phyloP scores from a whole-genome alignment of 169 alveolate species.

The Plasmodium adleri region DNA sequence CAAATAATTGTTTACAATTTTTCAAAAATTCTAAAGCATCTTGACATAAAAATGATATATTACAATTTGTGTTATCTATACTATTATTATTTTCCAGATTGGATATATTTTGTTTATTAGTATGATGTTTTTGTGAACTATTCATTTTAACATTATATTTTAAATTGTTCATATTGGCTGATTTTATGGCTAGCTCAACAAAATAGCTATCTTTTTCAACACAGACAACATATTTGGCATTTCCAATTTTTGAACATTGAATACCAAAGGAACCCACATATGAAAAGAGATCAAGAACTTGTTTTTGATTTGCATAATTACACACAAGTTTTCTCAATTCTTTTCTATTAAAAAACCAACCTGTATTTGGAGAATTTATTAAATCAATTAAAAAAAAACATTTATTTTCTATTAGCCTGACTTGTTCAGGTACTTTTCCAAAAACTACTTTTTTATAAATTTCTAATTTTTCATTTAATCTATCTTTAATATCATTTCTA shows the following conservation, averaged over 20 bases:
- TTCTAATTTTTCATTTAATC: slow-evolving; percentile 68
- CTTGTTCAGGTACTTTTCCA: slow-evolving; percentile 67
- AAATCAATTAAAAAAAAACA: slow-evolving; percentile 59
- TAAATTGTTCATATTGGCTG: slow-evolving; percentile 46
- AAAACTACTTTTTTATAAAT: slow-evolving; percentile 57
- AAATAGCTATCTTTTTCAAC: slow-evolving; percentile 57
- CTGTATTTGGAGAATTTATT: slow-evolving; percentile 58
- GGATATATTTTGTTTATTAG: too few species aligned
- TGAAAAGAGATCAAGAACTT: slow-evolving; percentile 56
- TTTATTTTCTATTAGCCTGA: slow-evolving; percentile 46
- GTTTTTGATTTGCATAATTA: slow-evolving; percentile 40
- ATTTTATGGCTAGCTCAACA: slow-evolving; percentile 53
- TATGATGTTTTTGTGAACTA: too few species aligned
- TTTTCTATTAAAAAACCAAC: slow-evolving; percentile 71
- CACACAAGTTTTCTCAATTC: slow-evolving; percentile 33
- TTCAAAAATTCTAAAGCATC: slow-evolving; percentile 31
- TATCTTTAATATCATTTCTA: slow-evolving; percentile 71
- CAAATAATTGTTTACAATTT: slow-evolving; percentile 57
- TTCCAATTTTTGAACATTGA: slow-evolving; percentile 68
- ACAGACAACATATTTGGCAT: slow-evolving; percentile 58
- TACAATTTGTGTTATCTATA: background rate
- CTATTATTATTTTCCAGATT: too few species aligned
- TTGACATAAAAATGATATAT: slow-evolving; percentile 34
- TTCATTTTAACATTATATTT: background rate
- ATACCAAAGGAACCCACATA: slow-evolving; percentile 68